Conservation (phyloP, 768 basidiomycete genomes). For the Dioszegia crocea region DNA sequence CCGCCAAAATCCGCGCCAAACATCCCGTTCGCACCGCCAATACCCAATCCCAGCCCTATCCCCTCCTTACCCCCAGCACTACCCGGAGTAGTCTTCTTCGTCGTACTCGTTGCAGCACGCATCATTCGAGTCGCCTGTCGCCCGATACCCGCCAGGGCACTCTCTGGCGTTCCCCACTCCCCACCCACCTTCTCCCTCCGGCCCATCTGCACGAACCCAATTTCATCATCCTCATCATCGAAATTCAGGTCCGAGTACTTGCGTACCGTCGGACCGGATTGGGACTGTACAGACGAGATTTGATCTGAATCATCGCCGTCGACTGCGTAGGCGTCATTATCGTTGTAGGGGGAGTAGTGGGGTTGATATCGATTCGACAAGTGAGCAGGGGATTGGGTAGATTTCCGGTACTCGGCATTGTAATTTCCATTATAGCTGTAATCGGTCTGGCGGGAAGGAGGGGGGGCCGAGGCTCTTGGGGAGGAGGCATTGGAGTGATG, state of each 20-base stretch:
- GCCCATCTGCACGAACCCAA: neutral
- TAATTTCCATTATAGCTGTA: constrained; percentile 8
- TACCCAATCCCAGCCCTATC: constrained; percentile 4
- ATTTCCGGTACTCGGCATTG: neutral
- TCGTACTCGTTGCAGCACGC: constrained; percentile 4
- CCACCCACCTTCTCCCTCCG: constrained; percentile 2
- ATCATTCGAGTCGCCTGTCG: constrained; percentile 9
- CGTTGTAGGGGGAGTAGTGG: neutral
- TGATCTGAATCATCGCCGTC: neutral
- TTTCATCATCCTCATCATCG: constrained; percentile 8
- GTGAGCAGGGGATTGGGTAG: too few relatives aligned
- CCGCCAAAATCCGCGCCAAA: neutral
- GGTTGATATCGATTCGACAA: neutral
- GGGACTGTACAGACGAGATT: constrained; percentile 1
- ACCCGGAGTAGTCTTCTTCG: neutral
- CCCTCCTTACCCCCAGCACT: neutral
- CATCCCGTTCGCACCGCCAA: neutral
- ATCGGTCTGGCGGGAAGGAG: neutral
- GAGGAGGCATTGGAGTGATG: neutral
- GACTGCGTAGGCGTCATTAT: neutral
- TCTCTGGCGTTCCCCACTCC: constrained; percentile 10
- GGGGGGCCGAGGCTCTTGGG: neutral
- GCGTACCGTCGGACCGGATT: constrained; percentile 15
- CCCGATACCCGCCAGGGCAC: constrained; percentile 7
- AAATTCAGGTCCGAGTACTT: constrained; percentile 18